Conservation (phyloP, 2,329 filamentous ascomycete genomes). For the Akanthomyces dipterigenus region DNA sequence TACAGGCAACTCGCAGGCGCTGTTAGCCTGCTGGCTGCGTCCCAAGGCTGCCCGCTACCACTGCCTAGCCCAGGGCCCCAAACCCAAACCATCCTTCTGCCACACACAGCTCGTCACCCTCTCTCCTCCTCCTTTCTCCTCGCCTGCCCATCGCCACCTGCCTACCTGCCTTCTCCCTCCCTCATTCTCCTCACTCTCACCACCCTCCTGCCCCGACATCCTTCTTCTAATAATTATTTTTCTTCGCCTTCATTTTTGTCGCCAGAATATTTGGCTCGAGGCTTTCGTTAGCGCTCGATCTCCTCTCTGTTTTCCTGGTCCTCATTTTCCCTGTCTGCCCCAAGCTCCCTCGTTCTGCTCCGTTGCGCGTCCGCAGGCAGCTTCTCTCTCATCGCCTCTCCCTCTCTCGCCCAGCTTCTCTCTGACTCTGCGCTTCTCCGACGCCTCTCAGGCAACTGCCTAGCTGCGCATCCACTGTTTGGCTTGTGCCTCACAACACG, state of each 20-base stretch:
- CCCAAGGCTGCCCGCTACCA: neutral
- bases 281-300: conserved; percentile 45
- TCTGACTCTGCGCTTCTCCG: conserved; percentile 1
- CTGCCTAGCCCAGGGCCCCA: neutral
- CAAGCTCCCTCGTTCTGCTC: neutral
- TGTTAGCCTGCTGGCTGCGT: neutral
- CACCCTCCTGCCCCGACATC: conserved; percentile 9
- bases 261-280: conserved; percentile 27
- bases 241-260: conserved; percentile 15
- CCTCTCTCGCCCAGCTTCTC: neutral
- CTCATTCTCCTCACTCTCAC: conserved; percentile 15
- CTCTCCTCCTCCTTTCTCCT: neutral
- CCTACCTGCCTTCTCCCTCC: conserved; percentile 9
- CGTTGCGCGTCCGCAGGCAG: neutral
- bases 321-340: conserved; percentile 2
- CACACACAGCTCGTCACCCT: neutral
- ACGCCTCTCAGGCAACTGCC: conserved; percentile 12
- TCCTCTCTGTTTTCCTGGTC: conserved; percentile 13
- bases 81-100: neutral
- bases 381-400: neutral
- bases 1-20: neutral
- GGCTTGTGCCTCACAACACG: conserved; percentile 7
- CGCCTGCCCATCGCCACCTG: conserved; percentile 8
- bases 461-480: conserved; percentile 9
- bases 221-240: conserved; percentile 16